Evolutionary conservation across 2,329 filamentous ascomycete genomes (phyloP), one percentile per base, ranked within the genome.

Genomic region (Claviceps arundinis): DNA sequence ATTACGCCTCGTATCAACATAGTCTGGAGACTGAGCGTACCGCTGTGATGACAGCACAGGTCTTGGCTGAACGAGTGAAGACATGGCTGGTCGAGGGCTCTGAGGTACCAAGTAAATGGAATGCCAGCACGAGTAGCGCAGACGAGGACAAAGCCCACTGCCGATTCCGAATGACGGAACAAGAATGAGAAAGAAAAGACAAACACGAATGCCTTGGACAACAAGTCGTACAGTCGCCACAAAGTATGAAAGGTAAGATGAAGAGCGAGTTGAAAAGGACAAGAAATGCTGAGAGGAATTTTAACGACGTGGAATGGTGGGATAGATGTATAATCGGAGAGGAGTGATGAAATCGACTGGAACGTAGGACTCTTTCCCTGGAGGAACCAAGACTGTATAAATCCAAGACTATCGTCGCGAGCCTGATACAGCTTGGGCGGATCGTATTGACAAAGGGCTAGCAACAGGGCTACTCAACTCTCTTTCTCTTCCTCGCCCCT

Each of bases 11-110:
- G 64, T 61, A 57, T 77, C 75, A 57, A 69, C 58, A 58, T 75
- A 76, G 50, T 76, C 74, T 53, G 68, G 62, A 14, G 69, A 64
- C 54, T 69, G 67, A 50, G 73, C 74, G 61, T 72, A 76, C 59
- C 72, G 70, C 61, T 78, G 75, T 50, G 73, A 73, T 48, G 75
- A 69, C 57, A 77, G 65, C 56, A 77, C 68, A 43, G 74, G 71
- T 56, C 72, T 69, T 50, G 69, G 65, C 55, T 70, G 65, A 57
- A 69, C 69, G 57, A 70, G 59, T 56, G 65, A 69, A 58, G 68
- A 63, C 66, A 68, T 71, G 56, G 57, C 57, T 47, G 43, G 9
- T 17, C 30, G 30, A 4, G 30, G 9, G 3, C 9, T 34, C 30
- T 11, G 30, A 52, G 52, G 57, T 56, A 52, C 44, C 53, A 45